Evolutionary conservation across 306 rosid species (phyloP).

Genomic region (Cucumis cinereus): DNA sequence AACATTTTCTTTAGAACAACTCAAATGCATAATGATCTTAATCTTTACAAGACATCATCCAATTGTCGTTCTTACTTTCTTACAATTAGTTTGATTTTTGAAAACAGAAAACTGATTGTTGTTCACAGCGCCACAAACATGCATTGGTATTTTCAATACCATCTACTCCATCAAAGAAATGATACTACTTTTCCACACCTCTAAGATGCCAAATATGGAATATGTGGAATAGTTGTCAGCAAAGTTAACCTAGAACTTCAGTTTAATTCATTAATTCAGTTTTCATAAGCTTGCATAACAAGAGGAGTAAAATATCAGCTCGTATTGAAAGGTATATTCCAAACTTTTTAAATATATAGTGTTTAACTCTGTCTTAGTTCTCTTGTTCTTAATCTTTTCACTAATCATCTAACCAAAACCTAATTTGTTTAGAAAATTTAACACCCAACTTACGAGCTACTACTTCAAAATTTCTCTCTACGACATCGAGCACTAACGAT

Average conservation of each 20-base stretch:
- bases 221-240: background rate
- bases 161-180: background rate
- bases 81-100: background rate
- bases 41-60: background rate
- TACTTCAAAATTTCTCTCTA: too few relatives aligned
- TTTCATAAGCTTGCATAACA: background rate
- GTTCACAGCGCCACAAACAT: background rate
- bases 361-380: too few relatives aligned
- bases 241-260: background rate
- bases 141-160: background rate
- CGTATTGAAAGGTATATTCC: background rate
- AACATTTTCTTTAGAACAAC: background rate
- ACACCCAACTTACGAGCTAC: too few relatives aligned
- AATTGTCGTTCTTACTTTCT: background rate
- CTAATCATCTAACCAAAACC: too few relatives aligned
- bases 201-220: background rate
- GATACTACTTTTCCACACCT: background rate
- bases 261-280: background rate
- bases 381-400: too few relatives aligned
- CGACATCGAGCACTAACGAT: too few relatives aligned
- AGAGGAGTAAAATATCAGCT: background rate
- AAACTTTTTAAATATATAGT: too few relatives aligned
- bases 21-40: background rate
- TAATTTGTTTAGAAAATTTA: too few relatives aligned
- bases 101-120: background rate